These are phyloP conservation scores for Turnera subulata DNA, from an alignment of 345 rosid genomes.

Conservation along the genomic window DNA sequence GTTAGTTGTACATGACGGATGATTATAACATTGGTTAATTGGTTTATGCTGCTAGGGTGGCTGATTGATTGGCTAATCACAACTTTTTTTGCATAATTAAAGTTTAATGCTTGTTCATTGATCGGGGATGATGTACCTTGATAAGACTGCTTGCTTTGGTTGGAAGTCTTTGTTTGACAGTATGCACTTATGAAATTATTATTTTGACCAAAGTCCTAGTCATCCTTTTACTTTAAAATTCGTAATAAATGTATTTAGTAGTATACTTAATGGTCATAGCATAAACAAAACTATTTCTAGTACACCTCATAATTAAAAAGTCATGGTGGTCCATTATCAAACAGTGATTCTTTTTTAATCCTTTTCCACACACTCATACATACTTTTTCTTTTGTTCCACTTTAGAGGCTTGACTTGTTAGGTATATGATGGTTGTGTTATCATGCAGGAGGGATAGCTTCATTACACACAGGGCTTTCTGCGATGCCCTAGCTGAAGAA, in stretches of 20 bases:
- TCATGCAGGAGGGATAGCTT: constrained; percentile 63
- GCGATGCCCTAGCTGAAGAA: constrained; percentile 63
- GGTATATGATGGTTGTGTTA: background rate
- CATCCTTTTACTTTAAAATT: constrained; percentile 2
- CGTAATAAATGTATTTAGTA: background rate
- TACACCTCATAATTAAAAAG: background rate
- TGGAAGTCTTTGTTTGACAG: constrained; percentile 21
- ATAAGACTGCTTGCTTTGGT: constrained; percentile 1
- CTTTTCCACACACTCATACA: background rate
- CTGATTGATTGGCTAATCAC: background rate
- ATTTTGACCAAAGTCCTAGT: constrained; percentile 3
- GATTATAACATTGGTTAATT: constrained; percentile 5
- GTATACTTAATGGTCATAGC: background rate
- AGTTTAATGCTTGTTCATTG: background rate
- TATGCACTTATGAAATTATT: constrained; percentile 10
- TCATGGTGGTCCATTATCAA: background rate
- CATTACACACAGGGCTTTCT: constrained; percentile 63
- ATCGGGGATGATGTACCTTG: background rate
- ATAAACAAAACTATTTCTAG: background rate
- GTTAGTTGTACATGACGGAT: too few relatives aligned
- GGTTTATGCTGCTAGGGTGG: background rate
- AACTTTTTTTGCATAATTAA: background rate
- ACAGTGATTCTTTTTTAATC: background rate
- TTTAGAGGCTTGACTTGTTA: background rate
- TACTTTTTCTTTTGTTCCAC: background rate